Evolutionary conservation across 2,329 filamentous ascomycete genomes (phyloP).

Genomic region (Ophiocordyceps australis): DNA sequence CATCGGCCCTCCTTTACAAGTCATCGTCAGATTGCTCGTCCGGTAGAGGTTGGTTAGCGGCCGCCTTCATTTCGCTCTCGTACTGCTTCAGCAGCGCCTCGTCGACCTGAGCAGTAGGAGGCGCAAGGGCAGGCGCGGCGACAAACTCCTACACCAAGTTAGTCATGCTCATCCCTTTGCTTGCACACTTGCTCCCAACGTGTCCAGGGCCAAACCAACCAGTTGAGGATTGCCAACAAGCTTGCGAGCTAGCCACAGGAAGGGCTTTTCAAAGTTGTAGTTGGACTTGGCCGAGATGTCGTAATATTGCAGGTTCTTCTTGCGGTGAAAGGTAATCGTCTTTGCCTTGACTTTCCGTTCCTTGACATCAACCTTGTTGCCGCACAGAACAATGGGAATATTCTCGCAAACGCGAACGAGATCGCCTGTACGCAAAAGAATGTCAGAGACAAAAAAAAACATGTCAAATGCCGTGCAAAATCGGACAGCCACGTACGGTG

Average conservation of each 20-base stretch:
- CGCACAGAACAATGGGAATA: constrained; percentile 93
- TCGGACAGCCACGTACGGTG: constrained; percentile 57
- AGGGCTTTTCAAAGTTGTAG: constrained; percentile 99
- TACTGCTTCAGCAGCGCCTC: constrained; percentile 65
- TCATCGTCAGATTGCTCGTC: constrained; percentile 77
- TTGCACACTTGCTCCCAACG: no score
- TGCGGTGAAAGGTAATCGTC: constrained; percentile 99
- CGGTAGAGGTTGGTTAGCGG: constrained; percentile 70
- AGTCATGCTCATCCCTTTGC: no score
- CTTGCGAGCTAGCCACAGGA: constrained; percentile 98
- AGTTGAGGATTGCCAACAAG: constrained; percentile 70
- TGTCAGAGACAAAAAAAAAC: not conserved
- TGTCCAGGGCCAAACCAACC: constrained; percentile 3
- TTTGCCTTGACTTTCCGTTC: constrained; percentile 99
- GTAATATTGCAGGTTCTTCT: constrained; percentile 99
- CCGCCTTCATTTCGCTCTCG: constrained; percentile 73
- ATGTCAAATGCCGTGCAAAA: no score
- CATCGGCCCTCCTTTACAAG: constrained; percentile 25
- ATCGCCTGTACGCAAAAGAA: constrained; percentile 44
- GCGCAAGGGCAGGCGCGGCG: constrained; percentile 83
- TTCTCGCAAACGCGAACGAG: constrained; percentile 98
- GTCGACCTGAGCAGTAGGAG: constrained; percentile 83
- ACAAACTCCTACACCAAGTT: constrained; percentile 73
- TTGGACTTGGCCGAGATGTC: constrained; percentile 99
- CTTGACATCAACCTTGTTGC: constrained; percentile 99